A percentile compares a stretch with the other conserved stretches of the same genome.
phyloP scores from a whole-genome alignment of 805 yeast genomes.

The Tetrapisispora taiwanensis region DNA sequence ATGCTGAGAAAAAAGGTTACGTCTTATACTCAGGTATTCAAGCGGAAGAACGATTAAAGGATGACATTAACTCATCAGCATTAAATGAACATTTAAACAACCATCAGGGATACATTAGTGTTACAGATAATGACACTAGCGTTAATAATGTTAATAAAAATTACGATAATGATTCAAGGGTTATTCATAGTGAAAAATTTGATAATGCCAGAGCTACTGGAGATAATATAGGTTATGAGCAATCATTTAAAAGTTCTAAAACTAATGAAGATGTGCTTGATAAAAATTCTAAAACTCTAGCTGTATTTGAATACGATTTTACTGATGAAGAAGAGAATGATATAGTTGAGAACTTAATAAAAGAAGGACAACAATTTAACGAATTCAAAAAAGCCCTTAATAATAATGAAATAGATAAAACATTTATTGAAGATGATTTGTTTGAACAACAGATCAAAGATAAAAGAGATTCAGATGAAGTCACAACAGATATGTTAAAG shows the following conservation, averaged over 20 bases:
- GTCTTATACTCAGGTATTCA: neutral
- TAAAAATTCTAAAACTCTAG: conserved; percentile 2
- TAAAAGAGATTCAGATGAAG: conserved; percentile 84
- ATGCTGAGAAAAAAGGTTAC: neutral
- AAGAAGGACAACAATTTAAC: conserved; percentile 67
- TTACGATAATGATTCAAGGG: too few species aligned
- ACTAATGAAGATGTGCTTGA: neutral
- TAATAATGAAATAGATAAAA: conserved; percentile 6
- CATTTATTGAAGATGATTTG: conserved; percentile 36
- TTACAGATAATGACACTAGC: too few species aligned
- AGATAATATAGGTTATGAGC: too few species aligned
- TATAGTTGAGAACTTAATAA: conserved; percentile 47
- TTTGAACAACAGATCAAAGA: conserved; percentile 55
- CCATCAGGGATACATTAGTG: too few species aligned
- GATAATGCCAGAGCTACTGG: too few species aligned
- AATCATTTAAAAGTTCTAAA: too few species aligned
- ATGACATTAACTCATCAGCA: neutral
- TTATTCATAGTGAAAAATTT: too few species aligned
- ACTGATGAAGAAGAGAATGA: conserved; percentile 71
- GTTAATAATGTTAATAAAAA: too few species aligned
- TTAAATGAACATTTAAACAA: too few species aligned
- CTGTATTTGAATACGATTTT: conserved; percentile 49
- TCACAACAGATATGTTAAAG: conserved; percentile 70
- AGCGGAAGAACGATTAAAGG: neutral
- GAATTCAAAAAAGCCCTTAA: conserved; percentile 38